Evolutionary conservation across 495 filamentous ascomycete species (phyloP).

Genomic region (Penicillium bialowiezense): DNA sequence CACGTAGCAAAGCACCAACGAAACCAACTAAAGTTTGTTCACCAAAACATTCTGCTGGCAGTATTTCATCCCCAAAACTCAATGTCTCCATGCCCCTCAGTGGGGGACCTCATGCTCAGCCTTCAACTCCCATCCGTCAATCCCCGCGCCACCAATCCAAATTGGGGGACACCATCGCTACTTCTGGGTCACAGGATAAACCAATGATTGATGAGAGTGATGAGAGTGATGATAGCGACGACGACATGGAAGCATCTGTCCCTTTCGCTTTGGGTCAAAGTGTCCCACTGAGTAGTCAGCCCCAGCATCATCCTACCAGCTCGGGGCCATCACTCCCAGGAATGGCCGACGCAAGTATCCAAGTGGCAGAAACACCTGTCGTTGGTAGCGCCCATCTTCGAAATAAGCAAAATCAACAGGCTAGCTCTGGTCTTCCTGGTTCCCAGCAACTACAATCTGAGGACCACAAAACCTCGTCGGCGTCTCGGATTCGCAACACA

Average conservation of each 20-base stretch:
- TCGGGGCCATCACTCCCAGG: slow-evolving; percentile 25
- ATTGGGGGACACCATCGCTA: background rate
- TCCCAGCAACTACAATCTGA: slow-evolving; percentile 21
- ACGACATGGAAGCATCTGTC: slow-evolving; percentile 52
- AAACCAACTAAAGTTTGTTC: background rate
- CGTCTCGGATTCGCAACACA: slow-evolving; percentile 36
- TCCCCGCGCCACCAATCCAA: background rate
- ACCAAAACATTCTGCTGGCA: background rate
- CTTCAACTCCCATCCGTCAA: background rate
- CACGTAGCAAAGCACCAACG: background rate
- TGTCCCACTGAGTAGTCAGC: slow-evolving; percentile 28
- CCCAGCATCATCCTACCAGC: slow-evolving; percentile 21
- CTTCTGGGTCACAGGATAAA: background rate
- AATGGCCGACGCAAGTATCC: slow-evolving; percentile 21
- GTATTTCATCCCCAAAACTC: background rate
- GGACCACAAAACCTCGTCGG: slow-evolving; percentile 34
- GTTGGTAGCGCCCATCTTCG: slow-evolving; percentile 9
- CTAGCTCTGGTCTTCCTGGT: background rate
- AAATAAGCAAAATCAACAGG: background rate
- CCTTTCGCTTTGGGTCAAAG: slow-evolving; percentile 44
- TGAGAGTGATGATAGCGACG: slow-evolving; percentile 37
- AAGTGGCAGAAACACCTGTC: slow-evolving; percentile 38
- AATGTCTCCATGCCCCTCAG: background rate
- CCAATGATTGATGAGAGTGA: slow-evolving; percentile 21
- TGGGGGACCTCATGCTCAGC: background rate